Conservation (phyloP, 371 early-diverging fungal genomes). For the Umbelopsis sp. region DNA sequence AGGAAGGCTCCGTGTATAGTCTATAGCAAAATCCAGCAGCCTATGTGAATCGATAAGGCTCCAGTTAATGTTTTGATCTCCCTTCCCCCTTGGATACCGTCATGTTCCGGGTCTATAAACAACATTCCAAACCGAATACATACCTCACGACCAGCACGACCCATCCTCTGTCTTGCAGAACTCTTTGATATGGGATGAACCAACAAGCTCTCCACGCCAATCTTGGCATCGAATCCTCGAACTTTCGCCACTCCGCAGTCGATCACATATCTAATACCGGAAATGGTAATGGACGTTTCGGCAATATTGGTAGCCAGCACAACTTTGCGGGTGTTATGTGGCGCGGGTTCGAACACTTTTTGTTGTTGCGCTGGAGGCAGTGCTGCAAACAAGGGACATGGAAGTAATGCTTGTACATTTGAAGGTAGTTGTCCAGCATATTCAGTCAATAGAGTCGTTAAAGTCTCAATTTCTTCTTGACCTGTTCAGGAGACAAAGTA, state of each 20-base stretch:
- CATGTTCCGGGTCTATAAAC: background rate
- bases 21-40: constrained; percentile 77
- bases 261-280: constrained; percentile 97
- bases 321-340: constrained; percentile 85
- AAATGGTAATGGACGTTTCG: constrained; percentile 98
- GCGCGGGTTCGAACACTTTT: constrained; percentile 89
- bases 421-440: constrained; percentile 47
- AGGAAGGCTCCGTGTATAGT: constrained; percentile 91
- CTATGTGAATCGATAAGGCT: constrained; percentile 20
- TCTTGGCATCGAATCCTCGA: constrained; percentile 94
- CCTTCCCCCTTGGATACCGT: background rate
- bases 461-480: constrained; percentile 90
- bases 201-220: constrained; percentile 88
- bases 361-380: constrained; percentile 93
- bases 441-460: constrained; percentile 80
- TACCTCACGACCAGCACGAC: constrained; percentile 95
- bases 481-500: constrained; percentile 24
- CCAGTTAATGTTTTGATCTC: background rate
- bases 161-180: constrained; percentile 95
- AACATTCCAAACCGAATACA: constrained; percentile 22
- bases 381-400: constrained; percentile 90
- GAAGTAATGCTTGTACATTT: constrained; percentile 47
- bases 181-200: constrained; percentile 92
- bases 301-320: constrained; percentile 98
- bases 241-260: constrained; percentile 98